A percentile compares a stretch with the other conserved stretches of the same genome.
These are phyloP conservation scores for Massarina eburnea DNA, from an alignment of 2,329 filamentous ascomycete genomes.

Conservation along the genomic window DNA sequence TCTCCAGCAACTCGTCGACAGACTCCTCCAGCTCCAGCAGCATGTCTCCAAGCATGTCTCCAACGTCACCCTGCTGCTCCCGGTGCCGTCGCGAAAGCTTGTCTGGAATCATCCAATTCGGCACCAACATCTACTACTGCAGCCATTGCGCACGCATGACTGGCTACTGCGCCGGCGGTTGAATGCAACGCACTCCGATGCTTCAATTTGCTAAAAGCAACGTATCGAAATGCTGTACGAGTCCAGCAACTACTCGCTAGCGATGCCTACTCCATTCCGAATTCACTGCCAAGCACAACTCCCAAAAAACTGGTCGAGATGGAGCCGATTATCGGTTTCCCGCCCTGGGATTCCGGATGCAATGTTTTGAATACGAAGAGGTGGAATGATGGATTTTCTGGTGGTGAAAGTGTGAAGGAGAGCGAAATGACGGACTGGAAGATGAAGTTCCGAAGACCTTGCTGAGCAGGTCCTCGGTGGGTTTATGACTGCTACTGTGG, in stretches of 20 bases:
- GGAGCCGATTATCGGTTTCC: too few species aligned
- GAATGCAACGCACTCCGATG: slow-evolving; percentile 10
- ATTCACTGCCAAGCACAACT: too few species aligned
- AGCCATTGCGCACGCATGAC: slow-evolving; percentile 43
- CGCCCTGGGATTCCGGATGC: too few species aligned
- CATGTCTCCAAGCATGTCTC: slow-evolving; percentile 18
- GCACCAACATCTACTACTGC: slow-evolving; percentile 46
- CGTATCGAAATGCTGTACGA: not conserved
- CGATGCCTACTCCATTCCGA: not conserved
- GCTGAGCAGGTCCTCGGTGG: too few species aligned
- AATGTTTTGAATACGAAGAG: too few species aligned
- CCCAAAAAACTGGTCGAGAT: too few species aligned
- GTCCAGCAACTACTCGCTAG: not conserved
- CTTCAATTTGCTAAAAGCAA: not conserved
- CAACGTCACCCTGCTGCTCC: slow-evolving; percentile 29
- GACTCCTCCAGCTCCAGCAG: slow-evolving; percentile 7
- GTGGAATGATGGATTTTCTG: too few species aligned
- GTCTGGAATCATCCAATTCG: slow-evolving; percentile 39
- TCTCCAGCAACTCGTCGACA: slow-evolving; percentile 12
- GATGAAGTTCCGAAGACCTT: too few species aligned
- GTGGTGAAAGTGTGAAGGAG: too few species aligned
- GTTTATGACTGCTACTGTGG: too few species aligned
- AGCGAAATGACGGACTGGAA: too few species aligned
- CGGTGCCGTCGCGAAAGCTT: slow-evolving; percentile 37
- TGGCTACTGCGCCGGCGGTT: slow-evolving; percentile 41